Conservation (phyloP, 192 early-diverging fungal species). For the Backusella psychrophila region DNA sequence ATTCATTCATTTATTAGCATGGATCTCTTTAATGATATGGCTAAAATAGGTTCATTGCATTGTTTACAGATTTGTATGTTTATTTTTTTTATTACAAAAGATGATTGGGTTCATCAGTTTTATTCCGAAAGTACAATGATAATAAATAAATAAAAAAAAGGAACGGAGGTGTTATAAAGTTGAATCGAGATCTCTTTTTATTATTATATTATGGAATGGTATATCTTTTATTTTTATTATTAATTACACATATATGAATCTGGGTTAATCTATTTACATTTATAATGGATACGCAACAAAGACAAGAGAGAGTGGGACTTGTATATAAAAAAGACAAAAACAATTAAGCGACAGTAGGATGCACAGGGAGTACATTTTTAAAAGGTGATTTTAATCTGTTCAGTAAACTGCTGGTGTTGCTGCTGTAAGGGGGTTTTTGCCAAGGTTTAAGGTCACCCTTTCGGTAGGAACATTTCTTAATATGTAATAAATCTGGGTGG, state of each 20-base stretch:
- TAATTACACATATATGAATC: slow-evolving; percentile 4
- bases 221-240: neutral
- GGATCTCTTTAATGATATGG: neutral
- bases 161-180: neutral
- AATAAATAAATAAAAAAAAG: neutral
- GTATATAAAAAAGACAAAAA: neutral
- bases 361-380: slow-evolving; percentile 8
- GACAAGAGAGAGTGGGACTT: neutral
- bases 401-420: neutral
- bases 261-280: slow-evolving; percentile 1
- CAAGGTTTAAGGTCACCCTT: slow-evolving; percentile 22
- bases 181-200: neutral
- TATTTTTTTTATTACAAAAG: neutral
- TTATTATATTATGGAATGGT: neutral
- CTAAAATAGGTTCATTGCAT: neutral
- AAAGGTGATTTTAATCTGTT: slow-evolving; percentile 15
- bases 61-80: neutral
- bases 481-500: slow-evolving; percentile 22
- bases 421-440: slow-evolving; percentile 17
- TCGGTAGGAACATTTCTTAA: neutral
- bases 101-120: neutral
- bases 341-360: slow-evolving; percentile 5
- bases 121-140: neutral
- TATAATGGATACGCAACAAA: neutral
- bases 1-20: neutral